phyloP scores from a whole-genome alignment of 176 grass and related monocot genomes.

The Hordeum marinum region DNA sequence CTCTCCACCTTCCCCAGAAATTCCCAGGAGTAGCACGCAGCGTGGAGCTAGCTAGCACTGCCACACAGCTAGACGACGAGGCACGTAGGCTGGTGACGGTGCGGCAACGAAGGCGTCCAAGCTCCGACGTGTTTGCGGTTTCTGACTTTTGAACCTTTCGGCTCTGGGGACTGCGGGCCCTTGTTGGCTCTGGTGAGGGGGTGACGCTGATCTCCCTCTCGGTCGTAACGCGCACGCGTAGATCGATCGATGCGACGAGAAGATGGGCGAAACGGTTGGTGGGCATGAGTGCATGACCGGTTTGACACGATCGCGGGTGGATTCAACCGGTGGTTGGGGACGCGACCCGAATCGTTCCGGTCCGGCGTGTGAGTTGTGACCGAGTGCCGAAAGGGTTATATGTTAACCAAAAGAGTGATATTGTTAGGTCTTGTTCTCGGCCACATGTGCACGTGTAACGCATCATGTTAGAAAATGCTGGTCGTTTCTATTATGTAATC shows the following conservation, averaged over 20 bases:
- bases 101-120: slow-evolving; percentile 1
- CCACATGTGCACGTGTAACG: neutral
- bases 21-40: too few species aligned
- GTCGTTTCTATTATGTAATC: neutral
- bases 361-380: neutral
- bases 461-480: neutral
- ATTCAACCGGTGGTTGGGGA: neutral
- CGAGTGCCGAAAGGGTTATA: neutral
- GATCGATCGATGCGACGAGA: neutral
- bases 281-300: neutral
- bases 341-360: neutral
- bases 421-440: neutral
- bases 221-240: neutral
- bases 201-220: neutral
- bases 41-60: too few species aligned
- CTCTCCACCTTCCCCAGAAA: neutral
- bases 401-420: neutral
- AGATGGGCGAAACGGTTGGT: neutral
- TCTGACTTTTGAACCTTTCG: neutral
- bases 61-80: neutral
- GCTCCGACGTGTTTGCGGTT: neutral
- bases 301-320: neutral
- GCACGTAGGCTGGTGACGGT: neutral
- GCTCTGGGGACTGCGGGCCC: neutral
- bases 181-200: neutral